phyloP scores from a whole-genome alignment of 2,329 filamentous ascomycete genomes.

The Colletotrichum spaethianum region DNA sequence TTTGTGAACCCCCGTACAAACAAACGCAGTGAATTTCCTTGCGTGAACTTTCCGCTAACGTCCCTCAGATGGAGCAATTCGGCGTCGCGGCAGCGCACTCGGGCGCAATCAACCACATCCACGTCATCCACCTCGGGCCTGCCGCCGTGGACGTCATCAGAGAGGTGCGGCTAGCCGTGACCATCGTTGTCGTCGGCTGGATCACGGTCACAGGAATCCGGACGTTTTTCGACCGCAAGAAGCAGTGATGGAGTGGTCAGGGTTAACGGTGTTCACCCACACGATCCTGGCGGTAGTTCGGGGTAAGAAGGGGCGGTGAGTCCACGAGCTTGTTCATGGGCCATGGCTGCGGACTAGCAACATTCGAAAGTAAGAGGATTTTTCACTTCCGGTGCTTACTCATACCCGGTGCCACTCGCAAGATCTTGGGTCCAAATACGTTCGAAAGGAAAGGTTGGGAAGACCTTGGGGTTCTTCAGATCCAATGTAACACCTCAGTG shows the following conservation, averaged over 20 bases:
- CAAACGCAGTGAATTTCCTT: not conserved
- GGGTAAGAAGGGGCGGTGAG: too few relatives aligned
- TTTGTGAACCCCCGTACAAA: not conserved
- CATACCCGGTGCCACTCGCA: too few relatives aligned
- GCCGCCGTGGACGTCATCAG: conserved; percentile 17
- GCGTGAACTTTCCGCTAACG: too few relatives aligned
- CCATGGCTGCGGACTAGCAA: too few relatives aligned
- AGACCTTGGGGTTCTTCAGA: not conserved
- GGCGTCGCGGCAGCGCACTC: conserved; percentile 28
- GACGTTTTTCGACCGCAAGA: conserved; percentile 1
- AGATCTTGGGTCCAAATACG: too few relatives aligned
- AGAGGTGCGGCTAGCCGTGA: conserved; percentile 31
- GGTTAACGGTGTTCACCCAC: not conserved
- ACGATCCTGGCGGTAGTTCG: too few relatives aligned
- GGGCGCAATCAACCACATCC: conserved; percentile 38
- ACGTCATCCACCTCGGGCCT: conserved; percentile 30
- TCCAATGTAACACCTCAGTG: not conserved
- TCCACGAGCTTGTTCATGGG: too few relatives aligned
- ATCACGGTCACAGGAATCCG: conserved; percentile 34
- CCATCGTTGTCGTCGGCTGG: conserved; percentile 35
- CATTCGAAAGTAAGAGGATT: too few relatives aligned
- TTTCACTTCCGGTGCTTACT: too few relatives aligned
- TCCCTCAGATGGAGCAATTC: conserved; percentile 31
- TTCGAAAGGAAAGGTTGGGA: not conserved
- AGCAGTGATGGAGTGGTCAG: not conserved